phyloP scores from a whole-genome alignment of 2,329 filamentous ascomycete species.

The Capronia coronata region DNA sequence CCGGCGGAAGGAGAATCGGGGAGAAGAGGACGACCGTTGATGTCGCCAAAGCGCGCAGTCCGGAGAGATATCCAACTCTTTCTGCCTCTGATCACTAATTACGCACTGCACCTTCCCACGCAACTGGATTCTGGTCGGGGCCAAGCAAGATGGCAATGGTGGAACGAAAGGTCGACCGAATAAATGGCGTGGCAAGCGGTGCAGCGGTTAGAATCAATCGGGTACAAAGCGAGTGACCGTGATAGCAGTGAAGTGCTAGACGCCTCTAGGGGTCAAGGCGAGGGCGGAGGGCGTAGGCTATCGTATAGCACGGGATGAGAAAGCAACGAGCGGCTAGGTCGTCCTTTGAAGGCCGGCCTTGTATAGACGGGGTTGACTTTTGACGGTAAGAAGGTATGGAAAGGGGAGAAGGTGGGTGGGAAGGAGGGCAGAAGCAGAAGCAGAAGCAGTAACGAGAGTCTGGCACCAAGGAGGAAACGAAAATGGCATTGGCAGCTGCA shows the following conservation, averaged over 20 bases:
- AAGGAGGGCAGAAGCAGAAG: conserved; percentile 21
- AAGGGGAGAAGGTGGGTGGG: conserved; percentile 28
- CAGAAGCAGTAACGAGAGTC: conserved; percentile 16
- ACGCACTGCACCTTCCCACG: background rate
- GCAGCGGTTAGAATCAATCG: conserved; percentile 13
- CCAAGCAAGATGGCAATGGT: no score
- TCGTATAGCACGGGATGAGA: conserved; percentile 15
- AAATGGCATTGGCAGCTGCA: conserved; percentile 7
- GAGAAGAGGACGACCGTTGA: background rate
- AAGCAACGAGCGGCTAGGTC: conserved; percentile 28
- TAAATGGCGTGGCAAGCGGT: conserved; percentile 19
- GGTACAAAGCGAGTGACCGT: conserved; percentile 17
- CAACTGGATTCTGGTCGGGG: background rate
- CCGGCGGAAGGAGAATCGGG: background rate
- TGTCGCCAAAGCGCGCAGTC: background rate
- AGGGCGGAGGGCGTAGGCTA: no score
- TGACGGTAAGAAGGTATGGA: conserved; percentile 23
- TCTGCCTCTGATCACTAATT: background rate
- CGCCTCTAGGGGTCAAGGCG: conserved; percentile 8
- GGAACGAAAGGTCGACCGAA: conserved; percentile 15
- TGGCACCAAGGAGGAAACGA: conserved; percentile 7
- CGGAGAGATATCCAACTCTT: conserved; percentile 1
- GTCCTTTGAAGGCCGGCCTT: conserved; percentile 6
- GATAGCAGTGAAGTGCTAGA: conserved; percentile 24
- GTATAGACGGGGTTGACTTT: conserved; percentile 7